These are phyloP conservation scores for Stentor coeruleus DNA, from an alignment of 73 alveolate species.

Conservation along the genomic window DNA sequence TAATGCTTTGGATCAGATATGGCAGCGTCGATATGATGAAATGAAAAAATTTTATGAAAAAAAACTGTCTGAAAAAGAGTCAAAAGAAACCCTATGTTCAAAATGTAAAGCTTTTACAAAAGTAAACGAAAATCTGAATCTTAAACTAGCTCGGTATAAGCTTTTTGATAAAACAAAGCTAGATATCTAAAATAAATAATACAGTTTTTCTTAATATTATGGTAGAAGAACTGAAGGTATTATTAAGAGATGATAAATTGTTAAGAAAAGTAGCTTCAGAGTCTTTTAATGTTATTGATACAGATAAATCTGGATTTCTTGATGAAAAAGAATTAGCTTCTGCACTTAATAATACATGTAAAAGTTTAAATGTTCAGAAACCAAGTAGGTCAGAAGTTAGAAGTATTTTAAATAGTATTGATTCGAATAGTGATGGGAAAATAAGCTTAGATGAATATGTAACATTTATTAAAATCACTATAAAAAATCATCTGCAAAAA, in stretches of 20 bases:
- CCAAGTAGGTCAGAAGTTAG: background rate
- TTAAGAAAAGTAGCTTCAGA: background rate
- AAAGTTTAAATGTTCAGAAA: background rate
- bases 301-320: constrained; percentile 6
- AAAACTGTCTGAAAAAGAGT: background rate
- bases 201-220: no score
- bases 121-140: background rate
- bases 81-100: background rate
- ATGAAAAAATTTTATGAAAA: background rate
- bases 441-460: background rate
- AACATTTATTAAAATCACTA: no score
- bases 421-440: background rate
- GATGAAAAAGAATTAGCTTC: constrained; percentile 9
- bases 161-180: no score
- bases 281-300: background rate
- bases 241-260: background rate
- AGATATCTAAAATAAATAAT: no score
- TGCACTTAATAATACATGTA: background rate
- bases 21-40: background rate
- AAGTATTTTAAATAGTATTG: background rate
- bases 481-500: no score
- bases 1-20: background rate
- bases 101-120: background rate
- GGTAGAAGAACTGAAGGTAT: background rate
- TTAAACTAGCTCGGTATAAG: no score